A percentile compares a stretch with the other conserved stretches of the same genome.
phyloP scores from a whole-genome alignment of 441 rosid genomes.

The Erysimum pusillum region DNA sequence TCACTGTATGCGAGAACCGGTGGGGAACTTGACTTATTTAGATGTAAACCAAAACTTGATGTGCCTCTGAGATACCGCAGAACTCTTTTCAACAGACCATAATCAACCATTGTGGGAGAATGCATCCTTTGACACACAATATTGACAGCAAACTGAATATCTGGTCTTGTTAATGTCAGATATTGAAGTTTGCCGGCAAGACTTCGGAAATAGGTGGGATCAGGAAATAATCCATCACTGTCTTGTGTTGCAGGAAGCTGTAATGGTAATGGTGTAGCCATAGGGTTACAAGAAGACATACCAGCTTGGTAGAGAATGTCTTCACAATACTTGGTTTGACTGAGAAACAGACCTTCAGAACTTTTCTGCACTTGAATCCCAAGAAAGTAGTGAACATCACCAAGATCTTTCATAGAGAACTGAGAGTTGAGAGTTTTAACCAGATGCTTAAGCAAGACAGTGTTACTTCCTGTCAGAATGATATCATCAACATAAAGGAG shows the following conservation, averaged over 20 bases:
- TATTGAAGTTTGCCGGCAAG: background rate
- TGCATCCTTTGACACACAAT: background rate
- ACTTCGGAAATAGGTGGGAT: background rate
- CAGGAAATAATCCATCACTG: background rate
- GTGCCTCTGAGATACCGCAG: background rate
- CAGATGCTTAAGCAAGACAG: background rate
- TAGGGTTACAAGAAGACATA: background rate
- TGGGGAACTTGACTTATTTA: too few relatives aligned
- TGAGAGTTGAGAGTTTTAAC: background rate
- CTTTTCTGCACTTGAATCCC: background rate
- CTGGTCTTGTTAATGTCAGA: background rate
- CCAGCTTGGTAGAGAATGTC: background rate
- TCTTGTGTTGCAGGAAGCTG: background rate
- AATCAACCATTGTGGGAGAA: background rate
- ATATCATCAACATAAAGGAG: background rate
- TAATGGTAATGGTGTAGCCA: background rate
- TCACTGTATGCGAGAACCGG: background rate
- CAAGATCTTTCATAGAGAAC: background rate
- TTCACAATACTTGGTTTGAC: background rate
- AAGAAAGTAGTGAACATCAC: background rate
- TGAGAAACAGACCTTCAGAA: background rate
- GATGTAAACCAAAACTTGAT: too few relatives aligned
- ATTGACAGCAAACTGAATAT: background rate
- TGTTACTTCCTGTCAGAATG: background rate
- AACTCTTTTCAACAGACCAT: background rate